Evolutionary conservation across 495 filamentous ascomycete species (phyloP), one percentile per base, ranked within the genome.

Genomic region (Staphylotrichum tortipilum): DNA sequence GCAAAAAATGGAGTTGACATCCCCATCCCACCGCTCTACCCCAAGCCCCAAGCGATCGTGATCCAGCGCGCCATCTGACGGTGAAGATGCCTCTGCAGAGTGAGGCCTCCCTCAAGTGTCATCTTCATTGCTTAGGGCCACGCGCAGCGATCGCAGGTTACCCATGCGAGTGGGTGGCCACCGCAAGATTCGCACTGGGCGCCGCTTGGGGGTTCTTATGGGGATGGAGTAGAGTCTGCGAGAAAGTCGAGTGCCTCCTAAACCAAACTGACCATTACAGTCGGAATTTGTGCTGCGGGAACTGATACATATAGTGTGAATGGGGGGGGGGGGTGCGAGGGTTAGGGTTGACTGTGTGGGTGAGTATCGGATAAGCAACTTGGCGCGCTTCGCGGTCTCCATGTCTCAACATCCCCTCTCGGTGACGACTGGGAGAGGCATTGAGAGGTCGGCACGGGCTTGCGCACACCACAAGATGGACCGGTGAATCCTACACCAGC

Each of bases 131-230:
- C 68, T 70, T 71, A 73, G 61, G 68, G 65, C 59, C 59, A 48
- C 50, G 54, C 55, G 51, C 62, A 69, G 62, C 65, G 59, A 63
- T 73, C 73, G 74, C 65, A 63, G 65, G 69, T 65, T 77, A 63
- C 70, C 71, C 68, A 52, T 69, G 67, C 58, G 73, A 74, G 69
- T 73, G 67, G 65, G 47, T 52, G 61, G 55, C 67, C 72, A 74
- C 72, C 72, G 68, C 72, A 57, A 66, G 70, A 63, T 74, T 77
- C 72, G 72, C 59, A 56, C 66, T 71, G 73, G 73, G 72, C 71
- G 73, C 66, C 66, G 52, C 62, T 48, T 64, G 58, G 62, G 66
- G 70, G 67, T 69, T 71, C 71, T 69, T 38, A 72, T 67, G 71
- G 69, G 59, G 57, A 67, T 70, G 71, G 69, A 63, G 51, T 60